phyloP scores from a whole-genome alignment of 2,329 filamentous ascomycete species.

The Pseudonectria foliicola region DNA sequence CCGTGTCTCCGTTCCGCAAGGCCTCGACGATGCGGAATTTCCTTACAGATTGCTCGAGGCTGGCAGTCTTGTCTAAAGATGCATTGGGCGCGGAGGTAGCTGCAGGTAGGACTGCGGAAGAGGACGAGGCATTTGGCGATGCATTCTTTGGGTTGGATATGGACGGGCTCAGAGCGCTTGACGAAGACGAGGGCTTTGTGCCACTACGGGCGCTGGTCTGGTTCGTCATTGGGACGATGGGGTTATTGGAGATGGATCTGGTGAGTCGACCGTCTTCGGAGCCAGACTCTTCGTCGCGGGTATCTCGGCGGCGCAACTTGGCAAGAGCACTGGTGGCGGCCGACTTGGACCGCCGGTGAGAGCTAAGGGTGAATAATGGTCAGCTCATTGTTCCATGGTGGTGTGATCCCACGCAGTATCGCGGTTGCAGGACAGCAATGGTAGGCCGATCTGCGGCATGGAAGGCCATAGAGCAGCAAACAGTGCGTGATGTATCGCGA shows the following conservation, averaged over 20 bases:
- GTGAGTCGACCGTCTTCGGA: conserved; percentile 41
- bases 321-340: conserved; percentile 37
- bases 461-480: too few relatives aligned
- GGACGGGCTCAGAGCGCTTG: conserved; percentile 34
- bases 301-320: conserved; percentile 47
- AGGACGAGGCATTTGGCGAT: too few relatives aligned
- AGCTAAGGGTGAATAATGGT: conserved; percentile 22
- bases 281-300: conserved; percentile 45
- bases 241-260: conserved; percentile 26
- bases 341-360: conserved; percentile 49
- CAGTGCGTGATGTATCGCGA: too few relatives aligned
- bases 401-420: too few relatives aligned
- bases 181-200: conserved; percentile 40
- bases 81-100: conserved; percentile 27
- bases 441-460: too few relatives aligned
- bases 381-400: conserved; percentile 23
- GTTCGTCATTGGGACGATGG: conserved; percentile 30
- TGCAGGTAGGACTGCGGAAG: conserved; percentile 9
- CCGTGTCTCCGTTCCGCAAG: conserved; percentile 81
- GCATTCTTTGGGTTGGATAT: conserved; percentile 20
- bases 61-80: conserved; percentile 38
- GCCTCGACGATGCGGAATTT: conserved; percentile 94
- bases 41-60: conserved; percentile 86
- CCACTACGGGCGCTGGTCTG: conserved; percentile 31
- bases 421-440: too few relatives aligned